Conservation (phyloP, 2,329 filamentous ascomycete genomes). For the Fusarium siculi region DNA sequence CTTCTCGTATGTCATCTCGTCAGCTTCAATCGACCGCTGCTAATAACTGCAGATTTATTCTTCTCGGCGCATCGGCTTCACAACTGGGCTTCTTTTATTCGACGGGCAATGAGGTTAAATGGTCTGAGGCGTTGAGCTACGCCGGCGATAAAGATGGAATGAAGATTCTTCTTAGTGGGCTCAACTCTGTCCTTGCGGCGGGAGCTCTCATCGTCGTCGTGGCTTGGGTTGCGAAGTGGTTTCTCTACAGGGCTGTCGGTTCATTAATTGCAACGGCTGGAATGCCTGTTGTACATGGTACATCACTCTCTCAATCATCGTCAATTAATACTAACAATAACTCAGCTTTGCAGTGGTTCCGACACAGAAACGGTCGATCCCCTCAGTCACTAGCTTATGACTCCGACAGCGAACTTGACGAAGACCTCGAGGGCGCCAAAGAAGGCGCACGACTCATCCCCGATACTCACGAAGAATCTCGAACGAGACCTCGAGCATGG, state of each 20-base stretch:
- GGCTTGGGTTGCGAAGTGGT: slow-evolving; percentile 40
- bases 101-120: slow-evolving; percentile 48
- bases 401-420: slow-evolving; percentile 33
- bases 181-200: slow-evolving; percentile 39
- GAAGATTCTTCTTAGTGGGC: slow-evolving; percentile 48
- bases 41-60: slow-evolving; percentile 39
- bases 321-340: slow-evolving; percentile 1
- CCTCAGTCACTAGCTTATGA: slow-evolving; percentile 18
- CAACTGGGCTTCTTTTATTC: slow-evolving; percentile 48
- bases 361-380: slow-evolving; percentile 13
- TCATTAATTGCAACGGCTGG: slow-evolving; percentile 33
- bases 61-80: slow-evolving; percentile 45
- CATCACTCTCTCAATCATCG: neutral
- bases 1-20: slow-evolving; percentile 38
- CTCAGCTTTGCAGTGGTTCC: slow-evolving; percentile 29
- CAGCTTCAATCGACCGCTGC: neutral
- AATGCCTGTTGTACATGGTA: slow-evolving; percentile 38
- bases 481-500: slow-evolving; percentile 15
- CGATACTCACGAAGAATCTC: slow-evolving; percentile 7
- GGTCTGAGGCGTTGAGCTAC: slow-evolving; percentile 46
- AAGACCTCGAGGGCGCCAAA: slow-evolving; percentile 27
- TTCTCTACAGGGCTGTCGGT: slow-evolving; percentile 39
- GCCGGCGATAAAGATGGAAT: slow-evolving; percentile 46
- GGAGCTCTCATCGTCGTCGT: slow-evolving; percentile 37
- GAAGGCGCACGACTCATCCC: slow-evolving; percentile 20